Evolutionary conservation across 1,139 yeast genomes (phyloP), one percentile per base, ranked within the genome.

Genomic region (Sugiyamaella neomexicana): DNA sequence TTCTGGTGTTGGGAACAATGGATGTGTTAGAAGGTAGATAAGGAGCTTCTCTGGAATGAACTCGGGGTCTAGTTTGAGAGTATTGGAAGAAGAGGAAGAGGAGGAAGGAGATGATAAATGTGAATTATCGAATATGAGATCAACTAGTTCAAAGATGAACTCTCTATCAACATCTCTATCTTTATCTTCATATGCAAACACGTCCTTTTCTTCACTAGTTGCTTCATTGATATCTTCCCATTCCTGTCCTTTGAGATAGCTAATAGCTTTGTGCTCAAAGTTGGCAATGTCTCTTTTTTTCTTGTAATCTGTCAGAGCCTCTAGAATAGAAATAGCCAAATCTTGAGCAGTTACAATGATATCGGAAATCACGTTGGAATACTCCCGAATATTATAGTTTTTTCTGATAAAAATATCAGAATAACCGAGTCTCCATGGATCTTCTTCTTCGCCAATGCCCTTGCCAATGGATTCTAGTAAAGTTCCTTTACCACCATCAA

Each of bases 11-110:
- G 97, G 97, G 70, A 86, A 89, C 34, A 89, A 72, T 23, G 97
- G 97, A 71, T 89, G 96, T 1, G 96, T 88, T 58, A 91, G 75
- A 41, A 90, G 75, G 67, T 89, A 91, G 5, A 86, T 80, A 54
- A 89, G 70, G 1, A 90, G 77, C 47, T 73, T 73, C 63, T 85
- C 84, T 45, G 93, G 86, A 36, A 80, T 62, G 55, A 73, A 69
- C 12, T 48, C 43, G 13, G 54, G 41, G 10, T 50, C 47, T 17
- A 59, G 64, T 62, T 45, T 59, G 2, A 34, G 29, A 13, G 39
- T 25, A 10, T 29, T 37, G 3, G 49, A 38, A n/a, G 40, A 49
- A 41, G 36, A 13, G 48, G 54, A 62, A 63, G n/a, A 65, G 56
- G 51, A 13, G 48, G 54, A 62, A 63, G n/a, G 65, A 56, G 51